Base-by-base conservation (phyloP, 305 asterid species). In the Fraxinus velutina region DNA sequence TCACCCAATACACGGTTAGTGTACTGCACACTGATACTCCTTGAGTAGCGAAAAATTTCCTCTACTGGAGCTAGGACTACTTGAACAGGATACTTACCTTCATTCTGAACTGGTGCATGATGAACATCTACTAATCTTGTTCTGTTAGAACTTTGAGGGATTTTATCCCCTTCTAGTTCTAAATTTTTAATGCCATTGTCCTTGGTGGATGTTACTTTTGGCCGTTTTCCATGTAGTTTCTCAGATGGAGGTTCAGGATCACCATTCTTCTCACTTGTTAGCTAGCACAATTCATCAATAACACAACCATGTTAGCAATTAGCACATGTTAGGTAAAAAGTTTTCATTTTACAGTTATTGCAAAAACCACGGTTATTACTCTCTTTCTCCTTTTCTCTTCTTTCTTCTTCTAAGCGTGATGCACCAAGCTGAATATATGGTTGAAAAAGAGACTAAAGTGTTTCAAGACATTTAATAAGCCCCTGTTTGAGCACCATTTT, bases 151-250 rank as follows among this genome's bases (percentile, higher is more conserved):
- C 66, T 64, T 80, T 50, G 78, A 52, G 36, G 87, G 42, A 77
- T 73, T 82, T 78, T 86, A 73, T 42, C 84, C 24, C 44, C 86
- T 72, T 74, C 80, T 17, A 42, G 12, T 68, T 77, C 66, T 57
- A 42, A 29, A 47, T 15, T 34, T 39, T 50, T 36, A 47, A 78
- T 75, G 37, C 77, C 76, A 78, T 47, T 84, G 29, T 78, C 84
- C 74, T 76, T 47, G 5, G 82, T 62, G 8, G 91, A 83, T n/a
- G 83, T 78, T 32, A 80, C 80, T 72, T 84, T 87, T 22, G 79
- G 44, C 47, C 60, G 81, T 42, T 79, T 85, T 76, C 50, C 76
- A 4, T 85, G 80, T 30, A 21, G 85, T 83, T 90, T 89, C 87
- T 90, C 84, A 15, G 6, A 64, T 10, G 86, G 87, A 77, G 84